phyloP scores from a whole-genome alignment of 805 yeast genomes.

The Debaryomyces maramus region DNA sequence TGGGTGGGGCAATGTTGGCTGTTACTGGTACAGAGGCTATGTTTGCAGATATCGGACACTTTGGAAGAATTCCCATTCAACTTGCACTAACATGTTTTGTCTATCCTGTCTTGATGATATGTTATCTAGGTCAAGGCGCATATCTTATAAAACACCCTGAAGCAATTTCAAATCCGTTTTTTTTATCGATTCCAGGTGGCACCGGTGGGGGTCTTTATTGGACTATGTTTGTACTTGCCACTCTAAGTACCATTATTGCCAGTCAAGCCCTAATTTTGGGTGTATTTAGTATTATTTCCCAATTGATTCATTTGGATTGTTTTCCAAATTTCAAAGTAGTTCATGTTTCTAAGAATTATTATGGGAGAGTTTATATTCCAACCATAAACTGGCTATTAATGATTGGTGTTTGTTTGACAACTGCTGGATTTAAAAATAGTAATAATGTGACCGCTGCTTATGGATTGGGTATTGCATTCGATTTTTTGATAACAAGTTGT shows the following conservation, averaged over 20 bases:
- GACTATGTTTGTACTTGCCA: conserved; percentile 53
- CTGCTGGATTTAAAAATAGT: conserved; percentile 53
- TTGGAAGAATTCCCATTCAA: conserved; percentile 51
- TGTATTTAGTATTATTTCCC: conserved; percentile 52
- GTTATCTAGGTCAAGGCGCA: conserved; percentile 61
- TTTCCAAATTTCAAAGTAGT: conserved; percentile 50
- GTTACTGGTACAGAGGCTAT: conserved; percentile 63
- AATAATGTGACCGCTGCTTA: conserved; percentile 57
- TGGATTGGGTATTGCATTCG: conserved; percentile 59
- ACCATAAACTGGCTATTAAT: conserved; percentile 49
- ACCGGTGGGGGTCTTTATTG: conserved; percentile 45
- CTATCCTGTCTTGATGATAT: conserved; percentile 52
- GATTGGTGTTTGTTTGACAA: conserved; percentile 50
- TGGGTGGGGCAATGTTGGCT: conserved; percentile 54
- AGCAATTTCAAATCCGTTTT: conserved; percentile 44
- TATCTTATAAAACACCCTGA: conserved; percentile 43
- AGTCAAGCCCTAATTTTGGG: conserved; percentile 60
- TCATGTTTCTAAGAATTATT: conserved; percentile 44
- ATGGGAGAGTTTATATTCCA: conserved; percentile 57
- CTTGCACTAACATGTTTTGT: conserved; percentile 46
- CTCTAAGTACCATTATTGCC: conserved; percentile 57
- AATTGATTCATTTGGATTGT: conserved; percentile 54
- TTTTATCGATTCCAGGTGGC: conserved; percentile 52
- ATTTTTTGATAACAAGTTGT: conserved; percentile 51
- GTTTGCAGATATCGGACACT: conserved; percentile 64